A percentile compares a stretch with the other conserved stretches of the same genome.
Conservation (phyloP, 73 alveolate species). For the Durusdinium trenchii region DNA sequence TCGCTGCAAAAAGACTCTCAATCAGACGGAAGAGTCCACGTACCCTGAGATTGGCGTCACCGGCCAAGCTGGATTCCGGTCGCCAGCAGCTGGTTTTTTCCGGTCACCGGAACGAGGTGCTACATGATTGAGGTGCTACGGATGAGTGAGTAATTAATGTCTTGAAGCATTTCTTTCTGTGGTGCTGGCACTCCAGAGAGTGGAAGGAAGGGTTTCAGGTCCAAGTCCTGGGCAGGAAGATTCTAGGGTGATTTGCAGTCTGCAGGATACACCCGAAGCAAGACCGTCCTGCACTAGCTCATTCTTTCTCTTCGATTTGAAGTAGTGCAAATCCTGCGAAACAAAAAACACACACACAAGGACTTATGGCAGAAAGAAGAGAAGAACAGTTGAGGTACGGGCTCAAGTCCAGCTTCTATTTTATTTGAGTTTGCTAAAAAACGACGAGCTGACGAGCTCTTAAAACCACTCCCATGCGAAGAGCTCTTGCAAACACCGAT, state of each 20-base stretch:
- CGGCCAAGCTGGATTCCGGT: no score
- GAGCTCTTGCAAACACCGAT: neutral
- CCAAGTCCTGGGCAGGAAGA: neutral
- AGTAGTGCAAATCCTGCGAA: neutral
- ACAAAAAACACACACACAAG: neutral
- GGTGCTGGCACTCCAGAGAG: slow-evolving; percentile 20
- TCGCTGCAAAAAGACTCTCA: slow-evolving; percentile 14
- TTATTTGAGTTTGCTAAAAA: neutral
- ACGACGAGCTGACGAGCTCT: neutral
- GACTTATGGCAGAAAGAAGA: neutral
- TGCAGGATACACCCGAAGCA: no score
- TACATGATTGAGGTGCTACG: no score
- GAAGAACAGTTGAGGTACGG: no score
- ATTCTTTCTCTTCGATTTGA: slow-evolving; percentile 18
- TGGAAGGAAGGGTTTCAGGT: slow-evolving; percentile 45
- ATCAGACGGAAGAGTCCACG: slow-evolving; percentile 30
- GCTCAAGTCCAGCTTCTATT: no score
- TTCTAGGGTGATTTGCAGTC: no score
- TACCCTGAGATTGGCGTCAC: neutral
- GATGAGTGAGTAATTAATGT: no score
- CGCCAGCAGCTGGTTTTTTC: no score
- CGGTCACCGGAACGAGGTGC: no score
- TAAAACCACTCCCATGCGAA: neutral
- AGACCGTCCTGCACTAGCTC: no score
- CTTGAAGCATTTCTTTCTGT: no score